phyloP scores from a whole-genome alignment of 306 rosid genomes.

The Sindora glabra region DNA sequence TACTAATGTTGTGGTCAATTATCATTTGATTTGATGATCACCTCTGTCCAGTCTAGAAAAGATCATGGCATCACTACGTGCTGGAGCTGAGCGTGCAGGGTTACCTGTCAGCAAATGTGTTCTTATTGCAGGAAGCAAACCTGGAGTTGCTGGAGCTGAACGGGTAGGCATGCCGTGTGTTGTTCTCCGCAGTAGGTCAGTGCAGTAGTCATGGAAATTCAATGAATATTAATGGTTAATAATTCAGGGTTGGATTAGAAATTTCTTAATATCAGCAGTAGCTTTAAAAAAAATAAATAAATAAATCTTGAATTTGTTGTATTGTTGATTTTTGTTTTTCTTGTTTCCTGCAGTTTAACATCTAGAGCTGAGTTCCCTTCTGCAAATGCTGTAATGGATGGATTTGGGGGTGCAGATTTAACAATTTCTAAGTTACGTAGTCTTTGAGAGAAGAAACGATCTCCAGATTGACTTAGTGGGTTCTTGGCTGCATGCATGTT shows the following conservation, averaged over 20 bases:
- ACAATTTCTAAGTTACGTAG: constrained; percentile 54
- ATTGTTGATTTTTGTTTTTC: not conserved
- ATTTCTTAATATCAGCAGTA: not conserved
- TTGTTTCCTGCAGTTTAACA: constrained; percentile 51
- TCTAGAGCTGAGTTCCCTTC: constrained; percentile 92
- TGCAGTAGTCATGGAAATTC: constrained; percentile 19
- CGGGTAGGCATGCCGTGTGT: constrained; percentile 80
- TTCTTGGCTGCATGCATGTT: constrained; percentile 1
- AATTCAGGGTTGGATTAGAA: not conserved
- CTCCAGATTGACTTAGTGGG: constrained; percentile 18
- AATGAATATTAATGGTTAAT: constrained; percentile 1
- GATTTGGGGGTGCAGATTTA: constrained; percentile 86
- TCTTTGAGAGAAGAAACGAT: constrained; percentile 36
- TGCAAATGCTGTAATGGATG: constrained; percentile 68
- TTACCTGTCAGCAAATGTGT: constrained; percentile 58
- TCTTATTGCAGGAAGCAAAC: constrained; percentile 85
- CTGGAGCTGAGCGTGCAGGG: constrained; percentile 82
- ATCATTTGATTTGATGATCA: constrained; percentile 18
- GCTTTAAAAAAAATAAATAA: too few relatives aligned
- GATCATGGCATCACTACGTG: constrained; percentile 70
- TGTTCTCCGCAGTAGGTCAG: constrained; percentile 81
- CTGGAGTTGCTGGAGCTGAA: constrained; percentile 71
- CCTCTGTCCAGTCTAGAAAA: constrained; percentile 61
- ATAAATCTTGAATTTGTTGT: not conserved
- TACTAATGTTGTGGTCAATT: not conserved